Conservation (phyloP, 2,329 filamentous ascomycete species). For the Basipetospora chlamydospora region DNA sequence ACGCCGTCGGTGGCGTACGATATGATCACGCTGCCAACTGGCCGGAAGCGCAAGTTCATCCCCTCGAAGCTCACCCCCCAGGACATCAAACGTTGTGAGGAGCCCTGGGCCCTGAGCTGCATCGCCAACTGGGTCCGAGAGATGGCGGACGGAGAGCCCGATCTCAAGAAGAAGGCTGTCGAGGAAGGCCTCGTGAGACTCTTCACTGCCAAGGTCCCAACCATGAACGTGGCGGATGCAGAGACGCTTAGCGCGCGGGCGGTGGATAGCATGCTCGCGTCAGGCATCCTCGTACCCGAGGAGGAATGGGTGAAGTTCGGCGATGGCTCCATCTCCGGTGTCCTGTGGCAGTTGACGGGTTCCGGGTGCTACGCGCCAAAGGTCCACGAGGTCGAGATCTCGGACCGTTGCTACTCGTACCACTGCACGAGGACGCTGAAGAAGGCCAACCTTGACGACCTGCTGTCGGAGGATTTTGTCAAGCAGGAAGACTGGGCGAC, state of each 20-base stretch:
- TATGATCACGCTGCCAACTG: slow-evolving; percentile 67
- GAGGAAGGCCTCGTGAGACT: slow-evolving; percentile 77
- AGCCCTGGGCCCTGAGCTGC: slow-evolving; percentile 89
- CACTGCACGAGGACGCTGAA: slow-evolving; percentile 90
- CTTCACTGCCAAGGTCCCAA: slow-evolving; percentile 90
- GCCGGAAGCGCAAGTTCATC: slow-evolving; percentile 69
- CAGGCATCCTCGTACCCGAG: slow-evolving; percentile 66
- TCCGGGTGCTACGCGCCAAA: slow-evolving; percentile 81
- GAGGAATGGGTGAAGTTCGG: slow-evolving; percentile 98
- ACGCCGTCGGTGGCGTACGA: slow-evolving; percentile 54
- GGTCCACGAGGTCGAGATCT: slow-evolving; percentile 55
- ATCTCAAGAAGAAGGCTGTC: slow-evolving; percentile 71
- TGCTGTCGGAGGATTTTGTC: slow-evolving; percentile 54
- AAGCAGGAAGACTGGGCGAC: slow-evolving; percentile 69
- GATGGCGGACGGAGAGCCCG: slow-evolving; percentile 81
- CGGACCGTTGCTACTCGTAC: slow-evolving; percentile 78
- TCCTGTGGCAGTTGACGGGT: slow-evolving; percentile 85
- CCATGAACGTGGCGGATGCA: slow-evolving; percentile 96
- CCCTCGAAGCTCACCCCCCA: slow-evolving; percentile 66
- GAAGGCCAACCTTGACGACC: slow-evolving; percentile 75
- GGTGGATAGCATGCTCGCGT: slow-evolving; percentile 64
- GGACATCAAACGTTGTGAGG: slow-evolving; percentile 72
- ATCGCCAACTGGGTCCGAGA: slow-evolving; percentile 75
- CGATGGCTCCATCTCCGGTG: slow-evolving; percentile 65
- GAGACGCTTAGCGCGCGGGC: slow-evolving; percentile 71